Evolutionary conservation across 768 basidiomycete genomes (phyloP).

Genomic region (Suillus clintonianus): DNA sequence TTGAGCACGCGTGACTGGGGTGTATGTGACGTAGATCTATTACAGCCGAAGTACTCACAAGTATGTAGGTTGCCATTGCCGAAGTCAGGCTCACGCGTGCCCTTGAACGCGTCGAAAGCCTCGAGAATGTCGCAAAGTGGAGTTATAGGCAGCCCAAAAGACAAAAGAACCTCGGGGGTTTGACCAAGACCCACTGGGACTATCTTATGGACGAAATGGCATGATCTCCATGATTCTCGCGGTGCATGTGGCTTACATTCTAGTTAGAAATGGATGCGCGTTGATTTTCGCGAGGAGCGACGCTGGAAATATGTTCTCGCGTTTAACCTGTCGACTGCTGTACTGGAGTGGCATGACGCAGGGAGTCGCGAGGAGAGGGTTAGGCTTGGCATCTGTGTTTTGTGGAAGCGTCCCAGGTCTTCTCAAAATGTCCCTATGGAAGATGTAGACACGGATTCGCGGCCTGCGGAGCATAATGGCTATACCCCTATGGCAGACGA

Average conservation of each 20-base stretch:
- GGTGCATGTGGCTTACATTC: constrained; percentile 1
- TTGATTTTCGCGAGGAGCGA: constrained; percentile 92
- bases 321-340: constrained; percentile 76
- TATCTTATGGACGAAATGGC: constrained; percentile 96
- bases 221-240: constrained; percentile 2
- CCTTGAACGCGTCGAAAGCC: constrained; percentile 79
- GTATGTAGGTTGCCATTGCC: constrained; percentile 66
- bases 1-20: constrained; percentile 81
- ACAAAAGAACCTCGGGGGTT: constrained; percentile 74
- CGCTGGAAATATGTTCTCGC: constrained; percentile 90
- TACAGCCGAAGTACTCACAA: constrained; percentile 4
- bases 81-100: constrained; percentile 80
- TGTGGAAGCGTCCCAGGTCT: constrained; percentile 56
- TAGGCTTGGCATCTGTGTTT: constrained; percentile 63
- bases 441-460: constrained; percentile 33
- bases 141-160: constrained; percentile 95
- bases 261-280: constrained; percentile 91
- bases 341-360: constrained; percentile 86
- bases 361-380: constrained; percentile 64
- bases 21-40: constrained; percentile 44
- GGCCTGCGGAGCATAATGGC: constrained; percentile 7
- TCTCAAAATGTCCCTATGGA: constrained; percentile 37
- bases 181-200: constrained; percentile 90
- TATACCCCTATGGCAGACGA: constrained; percentile 23
- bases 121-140: constrained; percentile 84